Base-by-base conservation (phyloP, 2,329 filamentous ascomycete genomes). In the Aspergillus aculeatus region DNA sequence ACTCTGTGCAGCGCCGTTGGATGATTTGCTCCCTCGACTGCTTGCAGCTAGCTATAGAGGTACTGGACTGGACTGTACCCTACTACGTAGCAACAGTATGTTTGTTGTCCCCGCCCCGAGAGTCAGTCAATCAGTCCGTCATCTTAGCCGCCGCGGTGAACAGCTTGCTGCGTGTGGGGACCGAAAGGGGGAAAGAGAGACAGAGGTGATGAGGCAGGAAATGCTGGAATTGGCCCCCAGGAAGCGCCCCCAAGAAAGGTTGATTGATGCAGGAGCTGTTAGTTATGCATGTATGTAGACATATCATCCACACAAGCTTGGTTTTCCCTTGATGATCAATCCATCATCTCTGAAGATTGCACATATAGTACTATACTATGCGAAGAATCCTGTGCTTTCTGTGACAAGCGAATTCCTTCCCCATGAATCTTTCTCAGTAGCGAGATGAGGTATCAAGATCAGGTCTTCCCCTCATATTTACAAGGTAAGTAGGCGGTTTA, bases 61-160 rank as follows among this genome's bases (percentile, higher is more conserved):
- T 29, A 29, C 26, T 35, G 14, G 32, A 35, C 32, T 35, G 14
- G 2, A 16, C 26, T 29, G 11, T 35, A 35, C 32, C 32, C 32
- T 35, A 35, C 32, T 35, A 29, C 26, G 26, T 29, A 35, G 11
- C 12, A 16, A 11, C 38, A 44, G 38, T 5, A 44, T 19, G 38
- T 44, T 44, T 44, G 6, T 44, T 44, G 5, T 31, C 29, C 21
- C 21, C 35, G 31, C 23, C 24, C 44, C 21, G 41, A 14, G 49
- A 29, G 35, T 19, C 23, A 21, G 35, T 19, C 23, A 29, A 24
- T 19, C 23, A 16, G 35, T 19, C 23, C 19, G 35, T 5, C n/a
- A 53, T 16, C n/a, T 31, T 57, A 57, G 56, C 56, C 56, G 56
- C 56, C 31, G 56, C 35, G 56, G 24, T n/a, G 38, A 44, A 16